Evolutionary conservation across 2,329 filamentous ascomycete genomes (phyloP).

Genomic region (Fusarium musae): DNA sequence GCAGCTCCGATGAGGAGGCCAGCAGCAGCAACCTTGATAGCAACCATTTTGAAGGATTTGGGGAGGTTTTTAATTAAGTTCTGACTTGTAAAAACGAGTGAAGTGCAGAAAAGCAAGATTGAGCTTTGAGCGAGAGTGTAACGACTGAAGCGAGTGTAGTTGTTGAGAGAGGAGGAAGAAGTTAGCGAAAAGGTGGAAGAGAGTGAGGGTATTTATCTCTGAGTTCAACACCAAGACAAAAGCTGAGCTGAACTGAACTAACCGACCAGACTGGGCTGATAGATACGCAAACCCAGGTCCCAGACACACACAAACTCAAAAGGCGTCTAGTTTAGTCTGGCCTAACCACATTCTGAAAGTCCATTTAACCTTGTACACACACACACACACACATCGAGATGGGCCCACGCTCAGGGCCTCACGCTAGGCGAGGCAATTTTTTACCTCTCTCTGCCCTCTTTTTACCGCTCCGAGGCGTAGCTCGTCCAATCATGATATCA

Average conservation of each 20-base stretch:
- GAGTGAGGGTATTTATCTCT: constrained; percentile 31
- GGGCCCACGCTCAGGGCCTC: neutral
- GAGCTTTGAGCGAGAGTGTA: constrained; percentile 13
- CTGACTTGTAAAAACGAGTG: constrained; percentile 26
- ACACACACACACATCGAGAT: constrained; percentile 1
- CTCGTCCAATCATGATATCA: constrained; percentile 33
- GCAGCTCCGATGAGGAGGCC: constrained; percentile 34
- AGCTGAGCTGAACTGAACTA: neutral
- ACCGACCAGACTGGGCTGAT: neutral
- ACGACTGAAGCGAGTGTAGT: constrained; percentile 38
- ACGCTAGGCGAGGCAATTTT: constrained; percentile 28
- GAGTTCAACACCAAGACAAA: neutral
- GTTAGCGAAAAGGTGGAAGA: neutral
- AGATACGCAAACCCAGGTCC: neutral
- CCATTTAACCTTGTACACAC: neutral
- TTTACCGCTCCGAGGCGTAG: neutral
- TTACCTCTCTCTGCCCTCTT: neutral
- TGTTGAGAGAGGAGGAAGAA: neutral
- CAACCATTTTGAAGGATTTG: constrained; percentile 26
- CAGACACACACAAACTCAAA: neutral
- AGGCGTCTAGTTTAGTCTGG: constrained; percentile 2
- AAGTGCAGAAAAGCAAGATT: constrained; percentile 22
- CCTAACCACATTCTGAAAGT: neutral
- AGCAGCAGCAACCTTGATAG: constrained; percentile 25
- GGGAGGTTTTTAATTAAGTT: neutral